Conservation (phyloP, 768 basidiomycete genomes). For the Botryobasidium botryosum region DNA sequence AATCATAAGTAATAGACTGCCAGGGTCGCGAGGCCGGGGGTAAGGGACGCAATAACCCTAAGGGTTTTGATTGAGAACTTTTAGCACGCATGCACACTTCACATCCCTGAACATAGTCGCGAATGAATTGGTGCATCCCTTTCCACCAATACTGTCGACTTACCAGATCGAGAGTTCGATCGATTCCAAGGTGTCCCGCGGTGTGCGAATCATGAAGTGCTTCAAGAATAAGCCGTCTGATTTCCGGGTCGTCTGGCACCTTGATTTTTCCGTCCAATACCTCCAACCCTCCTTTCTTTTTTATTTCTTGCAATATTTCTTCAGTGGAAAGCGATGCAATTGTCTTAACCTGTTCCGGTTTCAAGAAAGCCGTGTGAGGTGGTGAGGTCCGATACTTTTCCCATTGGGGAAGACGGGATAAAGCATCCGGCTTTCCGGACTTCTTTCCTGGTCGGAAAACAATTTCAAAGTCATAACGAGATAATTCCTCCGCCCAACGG, state of each 20-base stretch:
- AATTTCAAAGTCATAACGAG: background rate
- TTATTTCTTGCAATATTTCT: background rate
- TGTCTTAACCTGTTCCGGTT: too few relatives aligned
- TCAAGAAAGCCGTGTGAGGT: too few relatives aligned
- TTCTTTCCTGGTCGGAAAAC: background rate
- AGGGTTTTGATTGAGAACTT: conserved; percentile 1
- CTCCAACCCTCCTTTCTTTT: background rate
- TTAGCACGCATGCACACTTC: conserved; percentile 14
- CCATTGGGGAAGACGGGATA: conserved; percentile 2
- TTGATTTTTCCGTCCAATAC: conserved; percentile 4
- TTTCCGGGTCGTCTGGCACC: conserved; percentile 1
- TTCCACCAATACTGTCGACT: conserved; percentile 14
- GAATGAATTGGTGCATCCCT: conserved; percentile 10
- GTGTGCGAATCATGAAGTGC: background rate
- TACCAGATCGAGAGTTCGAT: conserved; percentile 13
- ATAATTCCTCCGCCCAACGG: background rate
- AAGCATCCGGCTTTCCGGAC: background rate
- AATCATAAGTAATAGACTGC: conserved; percentile 16
- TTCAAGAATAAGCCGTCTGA: background rate
- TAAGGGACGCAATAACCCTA: conserved; percentile 15
- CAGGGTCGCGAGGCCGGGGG: conserved; percentile 15
- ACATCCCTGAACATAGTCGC: conserved; percentile 16
- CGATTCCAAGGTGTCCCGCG: conserved; percentile 8
- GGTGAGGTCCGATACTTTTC: too few relatives aligned
- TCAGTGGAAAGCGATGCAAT: too few relatives aligned